Evolutionary conservation across 2,329 filamentous ascomycete genomes (phyloP).

Genomic region (Aspergillus proliferans): DNA sequence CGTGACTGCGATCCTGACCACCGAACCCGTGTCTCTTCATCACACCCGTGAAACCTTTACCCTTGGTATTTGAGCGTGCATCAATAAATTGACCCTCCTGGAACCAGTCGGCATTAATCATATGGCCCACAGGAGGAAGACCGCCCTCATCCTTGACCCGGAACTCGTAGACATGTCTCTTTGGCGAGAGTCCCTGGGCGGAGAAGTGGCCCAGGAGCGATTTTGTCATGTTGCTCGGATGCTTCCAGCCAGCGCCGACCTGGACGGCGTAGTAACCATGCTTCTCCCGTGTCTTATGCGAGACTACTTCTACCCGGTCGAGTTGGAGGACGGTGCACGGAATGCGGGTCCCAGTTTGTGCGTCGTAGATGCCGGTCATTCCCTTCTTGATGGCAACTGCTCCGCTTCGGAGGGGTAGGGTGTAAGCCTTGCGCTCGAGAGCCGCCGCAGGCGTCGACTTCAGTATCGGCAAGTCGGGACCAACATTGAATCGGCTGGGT

Average conservation of each 20-base stretch:
- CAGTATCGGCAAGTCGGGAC: slow-evolving; percentile 47
- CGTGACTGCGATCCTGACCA: slow-evolving; percentile 87
- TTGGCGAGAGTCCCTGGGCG: slow-evolving; percentile 71
- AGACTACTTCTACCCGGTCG: slow-evolving; percentile 83
- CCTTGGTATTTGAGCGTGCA: slow-evolving; percentile 68
- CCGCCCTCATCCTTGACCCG: slow-evolving; percentile 68
- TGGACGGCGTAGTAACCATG: slow-evolving; percentile 96
- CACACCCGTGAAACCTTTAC: slow-evolving; percentile 91
- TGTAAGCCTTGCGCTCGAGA: slow-evolving; percentile 52
- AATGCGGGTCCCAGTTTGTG: slow-evolving; percentile 66
- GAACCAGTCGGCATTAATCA: slow-evolving; percentile 85
- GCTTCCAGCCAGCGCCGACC: slow-evolving; percentile 70
- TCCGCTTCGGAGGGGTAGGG: slow-evolving; percentile 65
- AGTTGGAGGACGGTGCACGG: slow-evolving; percentile 91
- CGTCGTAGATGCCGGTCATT: slow-evolving; percentile 86
- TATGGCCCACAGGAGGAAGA: slow-evolving; percentile 66
- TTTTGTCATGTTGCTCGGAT: slow-evolving; percentile 69
- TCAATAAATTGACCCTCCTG: slow-evolving; percentile 85
- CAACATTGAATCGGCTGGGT: slow-evolving; percentile 49
- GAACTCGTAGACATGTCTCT: slow-evolving; percentile 80
- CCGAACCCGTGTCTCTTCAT: slow-evolving; percentile 94
- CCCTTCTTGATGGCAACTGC: slow-evolving; percentile 86
- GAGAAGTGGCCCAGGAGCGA: slow-evolving; percentile 86
- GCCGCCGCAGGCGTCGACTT: slow-evolving; percentile 54
- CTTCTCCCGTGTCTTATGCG: slow-evolving; percentile 70